Conservation (phyloP, 2,329 filamentous ascomycete species). For the Emergomyces orientalis region DNA sequence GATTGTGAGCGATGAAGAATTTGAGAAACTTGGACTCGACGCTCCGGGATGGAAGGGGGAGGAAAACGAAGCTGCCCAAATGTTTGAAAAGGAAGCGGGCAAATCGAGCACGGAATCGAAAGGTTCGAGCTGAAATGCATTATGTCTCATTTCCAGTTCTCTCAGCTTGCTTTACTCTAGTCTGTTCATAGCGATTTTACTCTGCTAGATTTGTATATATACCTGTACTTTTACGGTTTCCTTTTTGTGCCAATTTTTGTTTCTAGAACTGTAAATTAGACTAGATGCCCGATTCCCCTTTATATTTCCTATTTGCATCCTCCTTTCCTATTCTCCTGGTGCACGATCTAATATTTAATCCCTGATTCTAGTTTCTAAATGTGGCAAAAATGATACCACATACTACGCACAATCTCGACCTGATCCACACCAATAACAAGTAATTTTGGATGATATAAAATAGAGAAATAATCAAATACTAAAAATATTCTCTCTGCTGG, state of each 20-base stretch:
- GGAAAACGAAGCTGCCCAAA: not conserved
- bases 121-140: not conserved
- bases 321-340: too few relatives aligned
- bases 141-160: not conserved
- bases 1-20: slow-evolving; percentile 47
- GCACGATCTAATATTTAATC: not conserved
- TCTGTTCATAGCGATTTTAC: not conserved
- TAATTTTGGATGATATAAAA: not conserved
- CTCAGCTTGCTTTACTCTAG: too few relatives aligned
- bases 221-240: not conserved
- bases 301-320: not conserved
- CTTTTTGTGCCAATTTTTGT: not conserved
- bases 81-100: not conserved
- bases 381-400: not conserved
- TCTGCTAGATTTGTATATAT: not conserved
- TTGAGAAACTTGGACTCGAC: slow-evolving; percentile 36
- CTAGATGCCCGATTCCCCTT: slow-evolving; percentile 2
- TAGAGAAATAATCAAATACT: not conserved
- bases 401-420: not conserved
- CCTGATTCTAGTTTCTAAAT: not conserved
- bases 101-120: not conserved
- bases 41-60: slow-evolving; percentile 44
- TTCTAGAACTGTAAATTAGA: not conserved
- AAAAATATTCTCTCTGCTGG: not conserved
- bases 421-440: not conserved